phyloP scores from a whole-genome alignment of 805 yeast species.

The Schizosaccharomyces osmophilus region DNA sequence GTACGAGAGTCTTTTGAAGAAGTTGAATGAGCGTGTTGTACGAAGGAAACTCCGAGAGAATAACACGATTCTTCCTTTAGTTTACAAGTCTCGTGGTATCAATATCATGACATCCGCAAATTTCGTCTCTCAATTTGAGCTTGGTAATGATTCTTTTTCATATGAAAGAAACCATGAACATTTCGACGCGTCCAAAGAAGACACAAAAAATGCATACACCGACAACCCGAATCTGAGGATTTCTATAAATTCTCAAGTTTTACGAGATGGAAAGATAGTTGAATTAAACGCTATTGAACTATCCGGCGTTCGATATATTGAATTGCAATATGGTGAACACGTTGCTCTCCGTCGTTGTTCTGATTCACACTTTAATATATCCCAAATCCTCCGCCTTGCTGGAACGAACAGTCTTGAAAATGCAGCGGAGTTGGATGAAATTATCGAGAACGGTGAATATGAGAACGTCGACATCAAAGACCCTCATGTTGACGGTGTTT shows the following conservation, averaged over 20 bases:
- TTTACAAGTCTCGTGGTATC: background rate
- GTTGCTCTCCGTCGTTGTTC: conserved; percentile 38
- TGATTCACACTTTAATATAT: conserved; percentile 48
- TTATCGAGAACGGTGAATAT: conserved; percentile 35
- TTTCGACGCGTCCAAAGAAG: background rate
- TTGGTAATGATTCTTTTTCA: background rate
- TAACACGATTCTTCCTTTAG: background rate
- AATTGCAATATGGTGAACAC: conserved; percentile 23
- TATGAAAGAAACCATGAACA: background rate
- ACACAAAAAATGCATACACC: background rate
- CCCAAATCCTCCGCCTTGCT: conserved; percentile 45
- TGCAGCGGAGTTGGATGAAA: conserved; percentile 37
- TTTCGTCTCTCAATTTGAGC: background rate
- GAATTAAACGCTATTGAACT: conserved; percentile 23
- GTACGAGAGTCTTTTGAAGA: no score
- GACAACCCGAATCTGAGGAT: background rate
- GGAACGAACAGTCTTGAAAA: conserved; percentile 26
- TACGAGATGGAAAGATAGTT: background rate
- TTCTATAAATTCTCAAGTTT: background rate
- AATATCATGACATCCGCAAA: background rate
- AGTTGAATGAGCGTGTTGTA: no score
- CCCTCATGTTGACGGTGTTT: conserved; percentile 54
- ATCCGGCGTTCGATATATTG: conserved; percentile 35
- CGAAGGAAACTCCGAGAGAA: background rate
- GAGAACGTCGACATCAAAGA: conserved; percentile 55